phyloP scores from a whole-genome alignment of 2,329 filamentous ascomycete species.

The Fusarium sp. region DNA sequence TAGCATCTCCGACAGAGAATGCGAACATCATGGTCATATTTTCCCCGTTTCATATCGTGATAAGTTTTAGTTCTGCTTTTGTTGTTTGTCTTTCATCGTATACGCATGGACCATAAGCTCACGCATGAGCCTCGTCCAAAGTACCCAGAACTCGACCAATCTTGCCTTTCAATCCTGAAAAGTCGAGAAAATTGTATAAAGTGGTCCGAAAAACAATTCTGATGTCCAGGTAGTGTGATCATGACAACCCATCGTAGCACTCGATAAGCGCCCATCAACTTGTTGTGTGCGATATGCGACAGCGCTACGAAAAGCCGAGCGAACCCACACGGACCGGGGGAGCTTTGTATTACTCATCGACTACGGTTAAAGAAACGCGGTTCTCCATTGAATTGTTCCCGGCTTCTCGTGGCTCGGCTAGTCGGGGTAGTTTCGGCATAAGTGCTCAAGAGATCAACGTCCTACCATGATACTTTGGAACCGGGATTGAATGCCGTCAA shows the following conservation, averaged over 20 bases:
- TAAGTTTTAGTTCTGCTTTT: not conserved
- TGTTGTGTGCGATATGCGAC: not conserved
- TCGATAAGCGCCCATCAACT: not conserved
- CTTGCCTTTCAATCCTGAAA: not conserved
- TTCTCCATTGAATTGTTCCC: conserved; percentile 20
- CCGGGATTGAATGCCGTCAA: not conserved
- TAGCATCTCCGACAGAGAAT: not conserved
- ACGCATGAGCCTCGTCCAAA: not conserved
- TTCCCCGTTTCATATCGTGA: not conserved
- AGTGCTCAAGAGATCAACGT: not conserved
- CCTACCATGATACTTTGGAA: not conserved
- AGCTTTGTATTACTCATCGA: conserved; percentile 6
- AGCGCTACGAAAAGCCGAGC: not conserved
- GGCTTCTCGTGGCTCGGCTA: conserved; percentile 34
- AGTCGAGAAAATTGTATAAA: not conserved
- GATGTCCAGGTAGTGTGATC: not conserved
- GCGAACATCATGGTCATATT: not conserved
- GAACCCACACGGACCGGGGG: not conserved
- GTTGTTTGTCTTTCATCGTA: not conserved
- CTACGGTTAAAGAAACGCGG: not conserved
- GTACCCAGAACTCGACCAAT: too few species aligned
- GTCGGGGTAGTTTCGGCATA: conserved; percentile 48
- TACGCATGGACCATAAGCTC: not conserved
- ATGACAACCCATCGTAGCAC: conserved; percentile 9
- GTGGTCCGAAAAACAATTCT: not conserved